Conservation (phyloP, 2,329 filamentous ascomycete genomes). For the Pseudocercospora fijiensis region DNA sequence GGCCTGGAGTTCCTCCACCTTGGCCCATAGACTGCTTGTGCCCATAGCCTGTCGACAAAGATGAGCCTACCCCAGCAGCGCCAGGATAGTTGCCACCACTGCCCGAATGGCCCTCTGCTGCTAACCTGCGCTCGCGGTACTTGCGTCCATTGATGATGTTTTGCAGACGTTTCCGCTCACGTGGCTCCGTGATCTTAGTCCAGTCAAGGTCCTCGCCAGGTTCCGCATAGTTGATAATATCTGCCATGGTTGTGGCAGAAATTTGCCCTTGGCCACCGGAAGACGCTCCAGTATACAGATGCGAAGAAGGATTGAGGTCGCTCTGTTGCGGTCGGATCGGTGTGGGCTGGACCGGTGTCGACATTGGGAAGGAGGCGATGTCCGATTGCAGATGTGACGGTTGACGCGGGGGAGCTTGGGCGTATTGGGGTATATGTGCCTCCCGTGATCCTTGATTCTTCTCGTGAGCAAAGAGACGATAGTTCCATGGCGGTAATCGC, state of each 20-base stretch:
- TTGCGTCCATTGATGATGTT: constrained; percentile 45
- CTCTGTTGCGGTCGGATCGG: constrained; percentile 14
- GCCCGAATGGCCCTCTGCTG: constrained; percentile 38
- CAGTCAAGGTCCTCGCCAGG: constrained; percentile 43
- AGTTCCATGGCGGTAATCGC: constrained; percentile 74
- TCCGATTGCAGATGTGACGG: constrained; percentile 35
- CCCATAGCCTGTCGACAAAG: constrained; percentile 31
- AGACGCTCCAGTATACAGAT: constrained; percentile 38
- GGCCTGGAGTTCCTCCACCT: not conserved
- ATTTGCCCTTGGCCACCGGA: constrained; percentile 38
- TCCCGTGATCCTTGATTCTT: constrained; percentile 40
- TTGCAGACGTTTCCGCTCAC: constrained; percentile 41
- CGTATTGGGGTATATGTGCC: constrained; percentile 26
- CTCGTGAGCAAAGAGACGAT: constrained; percentile 61
- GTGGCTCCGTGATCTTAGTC: constrained; percentile 41
- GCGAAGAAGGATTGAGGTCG: constrained; percentile 34
- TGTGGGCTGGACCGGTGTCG: constrained; percentile 23
- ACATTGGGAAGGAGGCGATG: constrained; percentile 31
- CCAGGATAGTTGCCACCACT: constrained; percentile 40
- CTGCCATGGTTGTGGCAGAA: constrained; percentile 36
- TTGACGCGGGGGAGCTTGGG: constrained; percentile 27
- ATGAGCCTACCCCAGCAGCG: constrained; percentile 35
- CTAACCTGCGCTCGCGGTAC: constrained; percentile 40
- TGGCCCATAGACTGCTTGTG: constrained; percentile 17
- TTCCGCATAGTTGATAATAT: constrained; percentile 41